phyloP scores from a whole-genome alignment of 1,139 yeast species.

The Arxiozyma heterogenica region DNA sequence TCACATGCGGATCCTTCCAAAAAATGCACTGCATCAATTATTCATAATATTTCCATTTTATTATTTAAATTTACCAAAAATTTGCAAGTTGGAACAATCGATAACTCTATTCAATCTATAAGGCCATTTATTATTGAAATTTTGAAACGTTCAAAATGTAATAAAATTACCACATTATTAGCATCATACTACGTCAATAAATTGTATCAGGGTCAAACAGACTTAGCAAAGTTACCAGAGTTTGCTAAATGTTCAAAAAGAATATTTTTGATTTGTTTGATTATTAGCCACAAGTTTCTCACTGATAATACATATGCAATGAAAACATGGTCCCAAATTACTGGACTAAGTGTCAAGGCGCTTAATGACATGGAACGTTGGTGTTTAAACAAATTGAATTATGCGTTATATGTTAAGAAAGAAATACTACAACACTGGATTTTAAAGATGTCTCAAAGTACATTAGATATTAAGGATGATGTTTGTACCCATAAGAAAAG shows the following conservation, averaged over 20 bases:
- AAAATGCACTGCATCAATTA: slow-evolving; percentile 6
- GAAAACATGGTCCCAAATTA: slow-evolving; percentile 27
- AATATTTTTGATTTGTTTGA: slow-evolving; percentile 23
- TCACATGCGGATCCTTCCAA: slow-evolving; percentile 11
- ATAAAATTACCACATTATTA: slow-evolving; percentile 16
- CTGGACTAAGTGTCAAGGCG: slow-evolving; percentile 21
- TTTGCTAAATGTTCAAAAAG: slow-evolving; percentile 27
- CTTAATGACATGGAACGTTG: slow-evolving; percentile 28
- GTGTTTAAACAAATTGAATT: slow-evolving; percentile 24
- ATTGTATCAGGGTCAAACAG: slow-evolving; percentile 11
- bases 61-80: slow-evolving; percentile 8
- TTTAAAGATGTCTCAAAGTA: slow-evolving; percentile 1
- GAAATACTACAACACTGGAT: slow-evolving; percentile 12
- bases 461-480: not conserved
- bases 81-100: slow-evolving; percentile 4
- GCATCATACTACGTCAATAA: slow-evolving; percentile 22
- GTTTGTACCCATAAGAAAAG: not conserved
- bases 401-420: slow-evolving; percentile 15
- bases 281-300: slow-evolving; percentile 26
- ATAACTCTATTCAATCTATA: slow-evolving; percentile 6
- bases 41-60: slow-evolving; percentile 9
- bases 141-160: slow-evolving; percentile 24
- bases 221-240: slow-evolving; percentile 16
- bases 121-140: slow-evolving; percentile 21
- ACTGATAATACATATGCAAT: slow-evolving; percentile 27